A percentile compares a stretch with the other conserved stretches of the same genome.
phyloP scores from a whole-genome alignment of 768 basidiomycete genomes.

The Neoboletus brunneissimus region DNA sequence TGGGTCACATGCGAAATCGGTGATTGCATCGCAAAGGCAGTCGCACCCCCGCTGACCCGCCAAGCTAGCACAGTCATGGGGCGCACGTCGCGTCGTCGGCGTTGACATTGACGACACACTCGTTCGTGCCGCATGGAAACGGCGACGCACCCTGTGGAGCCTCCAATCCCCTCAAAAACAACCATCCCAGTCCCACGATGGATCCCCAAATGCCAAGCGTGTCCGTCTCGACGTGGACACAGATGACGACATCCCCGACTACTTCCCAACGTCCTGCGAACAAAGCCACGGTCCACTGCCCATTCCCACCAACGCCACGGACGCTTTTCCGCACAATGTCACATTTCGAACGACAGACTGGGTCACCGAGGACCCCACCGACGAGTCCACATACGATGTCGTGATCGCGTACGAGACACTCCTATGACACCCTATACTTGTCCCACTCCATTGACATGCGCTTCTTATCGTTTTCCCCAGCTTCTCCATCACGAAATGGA shows the following conservation, averaged over 20 bases:
- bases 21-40: not conserved
- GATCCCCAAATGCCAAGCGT: slow-evolving; percentile 9
- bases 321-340: slow-evolving; percentile 76
- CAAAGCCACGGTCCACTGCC: slow-evolving; percentile 76
- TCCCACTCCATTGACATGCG: not conserved
- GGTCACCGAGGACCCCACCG: slow-evolving; percentile 53
- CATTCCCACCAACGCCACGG: slow-evolving; percentile 40
- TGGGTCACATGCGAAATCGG: slow-evolving; percentile 87
- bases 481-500: slow-evolving; percentile 90
- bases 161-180: slow-evolving; percentile 39
- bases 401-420: slow-evolving; percentile 64
- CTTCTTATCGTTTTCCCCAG: not conserved
- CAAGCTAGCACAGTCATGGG: slow-evolving; percentile 57
- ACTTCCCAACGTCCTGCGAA: slow-evolving; percentile 78
- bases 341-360: slow-evolving; percentile 73
- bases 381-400: slow-evolving; percentile 66
- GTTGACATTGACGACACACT: slow-evolving; percentile 83
- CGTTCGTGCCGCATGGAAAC: slow-evolving; percentile 73
- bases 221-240: not conserved
- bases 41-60: not conserved
- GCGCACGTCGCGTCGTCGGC: slow-evolving; percentile 67
- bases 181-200: not conserved
- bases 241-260: slow-evolving; percentile 26
- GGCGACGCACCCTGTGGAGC: slow-evolving; percentile 70
- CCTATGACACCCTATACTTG: not conserved